Base-by-base conservation (phyloP, 1,284 basidiomycete species). In the Ganoderma resinaceum region DNA sequence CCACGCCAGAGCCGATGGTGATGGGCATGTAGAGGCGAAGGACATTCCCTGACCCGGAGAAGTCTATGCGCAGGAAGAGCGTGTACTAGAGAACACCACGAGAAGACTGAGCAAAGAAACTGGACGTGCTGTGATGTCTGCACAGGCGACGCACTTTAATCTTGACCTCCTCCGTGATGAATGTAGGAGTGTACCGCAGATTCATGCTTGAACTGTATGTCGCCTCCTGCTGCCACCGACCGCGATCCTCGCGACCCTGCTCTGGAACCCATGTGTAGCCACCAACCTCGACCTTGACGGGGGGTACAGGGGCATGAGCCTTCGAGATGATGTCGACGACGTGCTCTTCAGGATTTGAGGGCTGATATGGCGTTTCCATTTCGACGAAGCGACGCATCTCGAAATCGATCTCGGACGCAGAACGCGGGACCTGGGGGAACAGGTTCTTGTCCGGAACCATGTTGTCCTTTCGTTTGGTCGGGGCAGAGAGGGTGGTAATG, bases 321-420 rank as follows among this genome's bases (percentile, higher is more conserved):
- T 67, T 69, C 35, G 70, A 66, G 59, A 72, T 67, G 58, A 72
- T 57, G 62, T 72, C 70, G 26, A 61, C 38, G 59, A 72, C 68
- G 42, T 66, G 64, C 42, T 72, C 70, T 61, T 72, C 70, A 29
- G 70, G 68, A 37, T 69, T 68, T 12, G 70, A 72, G 1, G 70
- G 68, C 49, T 67, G 59, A 46, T 69, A 67, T 8, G 66, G 66
- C 5, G 68, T 66, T 52, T 67, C 31, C 37, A 72, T 66, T 33
- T 67, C 67, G n/a, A 72, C 64, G 31, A 62, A 55, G 35, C 70
- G 68, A 40, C 66, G 68, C 31, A 72, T 66, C 55, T 67, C 70
- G 29, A 72, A 68, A 58, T 67, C 66, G 11, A 72, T 61, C 62
- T 66, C 66, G n/a, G 70, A 67, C n/a, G 68, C 66, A 59, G 61